These are phyloP conservation scores for Leishmania amazonensis DNA, from an alignment of 208 protist species.

Conservation along the genomic window DNA sequence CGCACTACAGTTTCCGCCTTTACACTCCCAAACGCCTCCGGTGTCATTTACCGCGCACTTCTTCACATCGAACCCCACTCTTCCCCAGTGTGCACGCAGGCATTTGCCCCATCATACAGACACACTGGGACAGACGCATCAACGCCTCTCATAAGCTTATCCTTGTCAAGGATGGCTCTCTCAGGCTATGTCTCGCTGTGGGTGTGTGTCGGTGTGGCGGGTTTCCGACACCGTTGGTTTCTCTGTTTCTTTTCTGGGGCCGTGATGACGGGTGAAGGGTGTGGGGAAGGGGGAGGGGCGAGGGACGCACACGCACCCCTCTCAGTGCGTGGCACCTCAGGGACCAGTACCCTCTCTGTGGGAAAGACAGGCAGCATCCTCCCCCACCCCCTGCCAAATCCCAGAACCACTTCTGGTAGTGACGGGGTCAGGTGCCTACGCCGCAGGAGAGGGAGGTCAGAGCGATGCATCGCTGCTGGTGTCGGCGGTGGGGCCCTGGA, in stretches of 20 bases:
- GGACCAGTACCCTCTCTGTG: not conserved
- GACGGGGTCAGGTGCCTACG: not conserved
- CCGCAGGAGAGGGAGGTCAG: not conserved
- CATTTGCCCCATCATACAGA: not conserved
- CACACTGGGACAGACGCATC: not conserved
- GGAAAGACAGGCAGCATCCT: not conserved
- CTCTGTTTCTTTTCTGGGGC: slow-evolving; percentile 1
- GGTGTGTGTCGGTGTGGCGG: not conserved
- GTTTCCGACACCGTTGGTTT: not conserved
- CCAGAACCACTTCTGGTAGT: not conserved
- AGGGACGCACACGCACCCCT: not conserved
- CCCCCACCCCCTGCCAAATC: not conserved
- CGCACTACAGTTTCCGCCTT: not conserved
- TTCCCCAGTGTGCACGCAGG: not conserved
- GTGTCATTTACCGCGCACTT: not conserved
- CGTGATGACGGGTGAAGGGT: not conserved
- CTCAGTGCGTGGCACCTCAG: not conserved
- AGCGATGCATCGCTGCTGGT: not conserved
- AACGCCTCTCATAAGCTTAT: not conserved
- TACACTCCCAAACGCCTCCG: not conserved
- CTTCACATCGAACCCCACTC: not conserved
- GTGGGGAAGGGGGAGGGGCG: not conserved
- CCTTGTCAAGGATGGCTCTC: not conserved
- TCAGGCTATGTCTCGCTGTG: not conserved
- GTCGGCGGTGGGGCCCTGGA: not conserved